Base-by-base conservation (phyloP, 345 rosid species). In the Linum tenue region DNA sequence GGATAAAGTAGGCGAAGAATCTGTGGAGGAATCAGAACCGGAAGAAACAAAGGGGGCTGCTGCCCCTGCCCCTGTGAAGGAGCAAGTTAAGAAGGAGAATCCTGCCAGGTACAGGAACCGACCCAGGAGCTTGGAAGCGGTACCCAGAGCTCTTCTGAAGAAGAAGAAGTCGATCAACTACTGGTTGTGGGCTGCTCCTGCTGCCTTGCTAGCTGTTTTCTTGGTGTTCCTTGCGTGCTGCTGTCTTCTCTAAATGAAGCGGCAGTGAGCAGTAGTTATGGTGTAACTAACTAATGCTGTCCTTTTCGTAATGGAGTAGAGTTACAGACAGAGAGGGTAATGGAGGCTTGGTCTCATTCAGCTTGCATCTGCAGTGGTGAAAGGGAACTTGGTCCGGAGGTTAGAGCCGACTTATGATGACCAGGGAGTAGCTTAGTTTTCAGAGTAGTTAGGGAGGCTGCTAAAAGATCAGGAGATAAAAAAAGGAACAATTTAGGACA, bases 111-210 rank as follows among this genome's bases (percentile, higher is more conserved):
- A 70, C 72, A 84, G 92, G 65, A 77, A 57, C 65, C 86, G 88
- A 38, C 16, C 77, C 3, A 85, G 79, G 70, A 94, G 80, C 55
- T 39, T 77, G 2, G 92, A 85, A 51, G 70, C 84, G 0, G 74
- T 84, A 65, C 95, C 97, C 0, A 95, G 84, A 73, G 86, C 85
- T 41, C 81, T 86, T 62, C 71, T 81, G 72, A 88, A 78, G 86
- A 81, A 84, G 70, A 95, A 83, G 76, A 90, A 83, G 80, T 60
- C 88, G 2, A 81, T 77, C 5, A 87, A 85, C 75, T 83, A 90
- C 80, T 86, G 85, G 97, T 37, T 75, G 38, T 86, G 81, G 77
- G 90, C 78, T 31, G 88, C 76, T 42, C 79, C 88, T 38, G 95
- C 84, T 42, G 87, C 85, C 8, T 55, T 82, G 44, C 57, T 67